Base-by-base conservation (phyloP, 257 asterid species). In the Solanum piurae region DNA sequence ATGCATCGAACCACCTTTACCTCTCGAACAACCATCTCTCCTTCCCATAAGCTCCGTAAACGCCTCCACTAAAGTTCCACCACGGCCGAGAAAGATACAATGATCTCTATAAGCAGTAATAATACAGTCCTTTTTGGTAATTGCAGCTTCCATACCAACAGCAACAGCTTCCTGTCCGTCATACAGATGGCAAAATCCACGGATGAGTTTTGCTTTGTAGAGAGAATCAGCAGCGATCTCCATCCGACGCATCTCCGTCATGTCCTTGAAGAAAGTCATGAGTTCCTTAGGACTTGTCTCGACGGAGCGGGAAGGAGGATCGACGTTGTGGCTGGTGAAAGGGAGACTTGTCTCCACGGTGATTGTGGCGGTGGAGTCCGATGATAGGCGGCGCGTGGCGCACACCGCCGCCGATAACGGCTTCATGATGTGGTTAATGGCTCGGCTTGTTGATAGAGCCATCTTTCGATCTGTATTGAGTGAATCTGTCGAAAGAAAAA, bases 1-100 rank as follows among this genome's bases (percentile, higher is more conserved):
- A 89, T 97, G 99, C 99, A 97, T 97, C 86, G 99, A 97, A 9
- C 99, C 99, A 4, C 99, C 99, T 88, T 95, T 97, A 89, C 99
- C 99, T 87, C 93, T 93, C 1, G 98, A 95, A 84, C 98, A 95
- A 85, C 99, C 99, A 12, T 89, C 98, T 23, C 91, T 93, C 80
- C 99, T 91, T 87, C 99, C 99, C 99, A 97, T 97, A 73, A 95
- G 91, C 91, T 96, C 99, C 62, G 98, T 84, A 90, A 96, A 96
- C 76, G 93, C 3, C 72, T 95, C 94, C 71, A 89, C 83, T 16
- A 95, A 93, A 69, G 96, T 93, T 6, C 98, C 98, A 12, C 98
- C 98, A 20, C 98, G 98, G 9, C 95, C 94, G 2, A 94, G 87
- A 85, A 92, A 94, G 73, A 93, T 90, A 84, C 98, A 95, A 88